Conservation (phyloP, 2,329 filamentous ascomycete species). For the Helotiales sp. region DNA sequence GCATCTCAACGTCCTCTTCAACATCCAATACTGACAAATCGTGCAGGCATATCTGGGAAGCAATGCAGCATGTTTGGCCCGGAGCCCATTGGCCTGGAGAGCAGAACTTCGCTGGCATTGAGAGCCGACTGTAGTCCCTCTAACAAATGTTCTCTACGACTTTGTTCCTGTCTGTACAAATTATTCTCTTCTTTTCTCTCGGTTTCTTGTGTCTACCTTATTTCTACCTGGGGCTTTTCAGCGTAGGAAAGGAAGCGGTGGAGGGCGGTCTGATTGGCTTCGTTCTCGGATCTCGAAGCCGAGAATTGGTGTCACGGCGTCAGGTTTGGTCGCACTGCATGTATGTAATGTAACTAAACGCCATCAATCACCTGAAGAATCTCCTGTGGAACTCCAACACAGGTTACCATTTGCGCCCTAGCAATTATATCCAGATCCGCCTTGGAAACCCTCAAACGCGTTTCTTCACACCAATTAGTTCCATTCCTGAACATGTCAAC, state of each 20-base stretch:
- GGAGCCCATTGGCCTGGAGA: constrained; percentile 83
- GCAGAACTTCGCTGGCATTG: constrained; percentile 69
- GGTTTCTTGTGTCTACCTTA: not conserved
- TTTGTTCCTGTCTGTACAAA: not conserved
- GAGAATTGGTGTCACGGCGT: constrained; percentile 13
- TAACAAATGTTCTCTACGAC: not conserved
- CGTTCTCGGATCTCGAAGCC: constrained; percentile 14
- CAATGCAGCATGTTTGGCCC: constrained; percentile 89
- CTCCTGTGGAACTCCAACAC: not conserved
- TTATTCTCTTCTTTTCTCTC: not conserved
- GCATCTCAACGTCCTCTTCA: constrained; percentile 43
- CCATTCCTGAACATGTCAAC: not conserved
- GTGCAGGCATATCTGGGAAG: constrained; percentile 88
- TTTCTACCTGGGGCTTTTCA: not conserved
- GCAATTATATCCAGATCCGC: not conserved
- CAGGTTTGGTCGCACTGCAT: not conserved
- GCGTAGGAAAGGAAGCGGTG: not conserved
- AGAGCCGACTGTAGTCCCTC: constrained; percentile 72
- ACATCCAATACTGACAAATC: constrained; percentile 27
- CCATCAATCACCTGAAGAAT: constrained; percentile 8
- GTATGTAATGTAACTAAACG: constrained; percentile 9
- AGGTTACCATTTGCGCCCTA: not conserved
- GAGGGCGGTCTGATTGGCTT: not conserved
- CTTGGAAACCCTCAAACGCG: not conserved
- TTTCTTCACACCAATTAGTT: not conserved